Conservation (phyloP, 2,329 filamentous ascomycete species). For the Acephala macrosclerotiorum region DNA sequence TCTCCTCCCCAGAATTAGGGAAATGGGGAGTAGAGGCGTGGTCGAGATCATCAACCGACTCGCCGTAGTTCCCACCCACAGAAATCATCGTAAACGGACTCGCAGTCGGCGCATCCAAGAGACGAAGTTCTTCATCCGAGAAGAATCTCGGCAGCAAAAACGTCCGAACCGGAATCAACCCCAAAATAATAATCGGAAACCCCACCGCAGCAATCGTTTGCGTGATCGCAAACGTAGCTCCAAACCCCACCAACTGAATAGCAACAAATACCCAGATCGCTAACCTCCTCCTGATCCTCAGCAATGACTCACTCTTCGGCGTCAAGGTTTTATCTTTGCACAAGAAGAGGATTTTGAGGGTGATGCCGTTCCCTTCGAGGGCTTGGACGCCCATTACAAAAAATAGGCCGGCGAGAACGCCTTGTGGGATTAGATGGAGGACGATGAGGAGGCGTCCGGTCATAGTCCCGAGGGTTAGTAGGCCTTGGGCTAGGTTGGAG, state of each 20-base stretch:
- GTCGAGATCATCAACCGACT: constrained; percentile 20
- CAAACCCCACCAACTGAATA: constrained; percentile 75
- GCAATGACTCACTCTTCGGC: constrained; percentile 63
- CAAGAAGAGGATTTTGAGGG: constrained; percentile 75
- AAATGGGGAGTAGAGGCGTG: no score
- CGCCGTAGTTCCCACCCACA: constrained; percentile 48
- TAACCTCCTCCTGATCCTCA: constrained; percentile 62
- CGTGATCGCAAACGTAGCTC: constrained; percentile 81
- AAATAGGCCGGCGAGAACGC: constrained; percentile 81
- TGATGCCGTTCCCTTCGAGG: constrained; percentile 79
- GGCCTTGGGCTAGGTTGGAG: constrained; percentile 79
- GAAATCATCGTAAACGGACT: constrained; percentile 44
- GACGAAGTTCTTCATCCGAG: constrained; percentile 35
- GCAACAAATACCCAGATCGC: constrained; percentile 77
- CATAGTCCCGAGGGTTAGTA: constrained; percentile 83
- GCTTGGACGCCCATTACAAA: constrained; percentile 87
- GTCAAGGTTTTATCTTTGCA: constrained; percentile 70
- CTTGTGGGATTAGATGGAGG: constrained; percentile 79
- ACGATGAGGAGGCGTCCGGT: constrained; percentile 76
- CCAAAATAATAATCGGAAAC: constrained; percentile 60
- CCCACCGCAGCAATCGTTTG: constrained; percentile 85
- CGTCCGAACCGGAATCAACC: constrained; percentile 38
- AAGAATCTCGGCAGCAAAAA: constrained; percentile 50
- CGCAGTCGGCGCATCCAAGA: constrained; percentile 74
- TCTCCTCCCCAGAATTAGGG: no score